Evolutionary conservation across 116 monocot species (phyloP).

Genomic region (Dioscorea cayenensis): DNA sequence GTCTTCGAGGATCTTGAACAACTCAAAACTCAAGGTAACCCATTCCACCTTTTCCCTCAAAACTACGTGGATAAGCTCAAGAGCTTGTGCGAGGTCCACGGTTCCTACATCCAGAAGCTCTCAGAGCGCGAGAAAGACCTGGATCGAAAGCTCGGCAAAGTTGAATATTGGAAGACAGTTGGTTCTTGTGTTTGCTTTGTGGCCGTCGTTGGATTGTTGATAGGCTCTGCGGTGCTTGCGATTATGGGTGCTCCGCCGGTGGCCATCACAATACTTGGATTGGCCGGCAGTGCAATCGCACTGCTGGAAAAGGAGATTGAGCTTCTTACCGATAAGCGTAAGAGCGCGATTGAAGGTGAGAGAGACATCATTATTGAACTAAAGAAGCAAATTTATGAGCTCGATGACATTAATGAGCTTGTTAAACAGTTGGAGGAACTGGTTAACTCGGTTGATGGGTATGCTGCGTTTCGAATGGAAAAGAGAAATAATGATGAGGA

Average conservation of each 20-base stretch:
- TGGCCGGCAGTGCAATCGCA: too few species aligned
- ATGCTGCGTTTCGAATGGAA: background rate
- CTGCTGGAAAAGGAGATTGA: background rate
- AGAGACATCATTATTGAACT: background rate
- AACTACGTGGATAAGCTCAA: too few species aligned
- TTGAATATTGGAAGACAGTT: conserved; percentile 12
- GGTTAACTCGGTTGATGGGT: background rate
- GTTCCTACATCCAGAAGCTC: background rate
- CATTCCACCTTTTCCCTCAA: background rate
- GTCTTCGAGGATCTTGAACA: conserved; percentile 2
- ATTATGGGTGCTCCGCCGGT: conserved; percentile 11
- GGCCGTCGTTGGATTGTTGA: conserved; percentile 7
- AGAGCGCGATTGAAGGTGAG: background rate
- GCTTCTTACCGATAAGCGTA: background rate
- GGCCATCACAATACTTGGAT: background rate
- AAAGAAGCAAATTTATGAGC: background rate
- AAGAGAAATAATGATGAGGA: background rate
- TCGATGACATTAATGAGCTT: background rate
- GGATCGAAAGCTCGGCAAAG: conserved; percentile 9
- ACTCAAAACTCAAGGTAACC: conserved; percentile 5
- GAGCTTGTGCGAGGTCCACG: too few species aligned
- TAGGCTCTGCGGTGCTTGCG: conserved; percentile 11
- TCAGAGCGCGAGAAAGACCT: conserved; percentile 2
- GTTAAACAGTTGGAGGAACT: background rate
- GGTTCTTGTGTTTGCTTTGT: conserved; percentile 7